Evolutionary conservation across 768 basidiomycete species (phyloP).

Genomic region (Neoboletus brunneissimus): DNA sequence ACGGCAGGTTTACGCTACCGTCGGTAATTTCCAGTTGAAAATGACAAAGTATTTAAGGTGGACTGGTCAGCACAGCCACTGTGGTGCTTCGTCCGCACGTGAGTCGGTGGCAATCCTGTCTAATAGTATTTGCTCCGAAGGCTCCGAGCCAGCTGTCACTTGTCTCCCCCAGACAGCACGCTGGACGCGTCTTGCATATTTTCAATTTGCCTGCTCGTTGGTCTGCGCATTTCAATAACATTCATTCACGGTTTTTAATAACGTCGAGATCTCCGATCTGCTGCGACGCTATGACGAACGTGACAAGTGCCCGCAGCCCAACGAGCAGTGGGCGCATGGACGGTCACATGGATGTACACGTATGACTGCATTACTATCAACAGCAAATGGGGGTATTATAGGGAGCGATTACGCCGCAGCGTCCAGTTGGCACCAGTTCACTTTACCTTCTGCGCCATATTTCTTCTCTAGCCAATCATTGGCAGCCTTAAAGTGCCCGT

Average conservation of each 20-base stretch:
- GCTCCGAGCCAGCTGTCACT: constrained; percentile 15
- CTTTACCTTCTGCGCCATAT: constrained; percentile 68
- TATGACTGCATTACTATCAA: constrained; percentile 23
- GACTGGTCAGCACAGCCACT: constrained; percentile 29
- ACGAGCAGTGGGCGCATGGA: constrained; percentile 6
- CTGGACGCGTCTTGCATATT: not conserved
- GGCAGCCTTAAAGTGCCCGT: constrained; percentile 82
- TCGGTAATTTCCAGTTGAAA: constrained; percentile 23
- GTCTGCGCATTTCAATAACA: constrained; percentile 29
- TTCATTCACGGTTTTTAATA: constrained; percentile 24
- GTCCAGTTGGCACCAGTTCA: constrained; percentile 68
- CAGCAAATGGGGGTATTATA: constrained; percentile 26
- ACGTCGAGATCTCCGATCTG: constrained; percentile 25
- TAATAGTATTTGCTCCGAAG: constrained; percentile 8
- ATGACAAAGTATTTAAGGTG: constrained; percentile 32
- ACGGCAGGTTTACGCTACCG: constrained; percentile 24
- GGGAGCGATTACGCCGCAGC: constrained; percentile 13
- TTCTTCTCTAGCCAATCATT: constrained; percentile 82
- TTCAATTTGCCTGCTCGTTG: constrained; percentile 8
- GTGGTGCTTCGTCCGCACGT: constrained; percentile 17
- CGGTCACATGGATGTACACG: constrained; percentile 20
- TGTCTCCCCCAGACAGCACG: constrained; percentile 10
- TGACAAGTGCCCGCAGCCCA: constrained; percentile 23
- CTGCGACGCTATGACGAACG: not conserved
- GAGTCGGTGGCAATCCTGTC: constrained; percentile 20